Base-by-base conservation (phyloP, 495 filamentous ascomycete genomes). In the Annulohypoxylon nitens region DNA sequence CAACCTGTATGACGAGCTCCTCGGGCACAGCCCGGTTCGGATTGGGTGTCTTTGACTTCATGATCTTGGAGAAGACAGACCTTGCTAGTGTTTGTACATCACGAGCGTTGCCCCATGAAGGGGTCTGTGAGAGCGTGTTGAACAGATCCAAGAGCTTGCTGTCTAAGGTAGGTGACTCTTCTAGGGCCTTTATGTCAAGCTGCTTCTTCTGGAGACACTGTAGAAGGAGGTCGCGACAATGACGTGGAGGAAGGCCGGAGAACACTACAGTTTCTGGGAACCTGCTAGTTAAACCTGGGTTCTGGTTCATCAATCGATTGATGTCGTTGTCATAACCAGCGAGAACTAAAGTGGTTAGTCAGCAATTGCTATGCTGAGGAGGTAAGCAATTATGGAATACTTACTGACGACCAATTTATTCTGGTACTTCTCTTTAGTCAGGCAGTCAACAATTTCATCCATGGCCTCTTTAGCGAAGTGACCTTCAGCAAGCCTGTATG, bases 281-380 rank as follows among this genome's bases (percentile, higher is more conserved):
- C 8, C 90, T 82, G 57, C 84, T 85, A 0, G 88, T 83, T 12
- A 92, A 78, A 1, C 89, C 89, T 0, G 86, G 81, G 67, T 91
- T 92, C 47, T 85, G 84, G 5, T 78, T 73, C 87, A 95, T 88
- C 1, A 96, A 84, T 0, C 85, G 81, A 74, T 94, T 89, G 71
- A 95, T 94, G 36, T 93, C 90, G 0, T 81, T 64, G 34, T 89
- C 87, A 66, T 95, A 94, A 1, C 93, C 93, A 0, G 93, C 93
- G 0, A 95, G 83, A 48, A 96, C 72, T 75, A 50, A 20, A 39
- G 8, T 25, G n/a, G 4, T 41, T 36, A 5, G 1, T 75, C 43
- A 75, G 72, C 43, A 12, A 3, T 1, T 57, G 88, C 2, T 88
- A 88, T 14, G 0, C 23, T 14, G 7, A 58, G 12, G 11, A 12